Evolutionary conservation across 2,329 filamentous ascomycete species (phyloP).

Genomic region (Penicillium hesseltinei): DNA sequence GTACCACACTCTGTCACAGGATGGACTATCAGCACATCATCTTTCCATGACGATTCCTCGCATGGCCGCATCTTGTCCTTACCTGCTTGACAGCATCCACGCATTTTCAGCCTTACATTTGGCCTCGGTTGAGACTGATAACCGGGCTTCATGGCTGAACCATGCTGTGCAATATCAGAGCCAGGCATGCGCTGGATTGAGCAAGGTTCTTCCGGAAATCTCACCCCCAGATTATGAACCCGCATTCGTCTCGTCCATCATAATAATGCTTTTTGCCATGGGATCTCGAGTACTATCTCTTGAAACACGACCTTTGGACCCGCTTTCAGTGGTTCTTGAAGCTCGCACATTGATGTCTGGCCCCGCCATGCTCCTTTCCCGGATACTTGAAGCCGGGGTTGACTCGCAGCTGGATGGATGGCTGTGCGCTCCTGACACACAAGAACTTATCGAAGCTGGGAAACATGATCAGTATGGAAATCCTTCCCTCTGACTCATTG

Average conservation of each 20-base stretch:
- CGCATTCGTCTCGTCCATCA: constrained; percentile 41
- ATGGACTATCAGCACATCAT: constrained; percentile 32
- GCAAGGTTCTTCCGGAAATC: constrained; percentile 37
- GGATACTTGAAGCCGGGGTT: constrained; percentile 22
- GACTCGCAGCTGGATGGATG: constrained; percentile 28
- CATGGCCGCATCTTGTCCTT: constrained; percentile 44
- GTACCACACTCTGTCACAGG: constrained; percentile 33
- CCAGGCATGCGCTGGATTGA: constrained; percentile 34
- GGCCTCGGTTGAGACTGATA: constrained; percentile 37
- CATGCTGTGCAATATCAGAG: constrained; percentile 39
- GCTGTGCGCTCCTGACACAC: constrained; percentile 19
- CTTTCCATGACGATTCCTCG: constrained; percentile 37
- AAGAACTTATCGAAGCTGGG: constrained; percentile 8
- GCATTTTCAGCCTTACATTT: constrained; percentile 47
- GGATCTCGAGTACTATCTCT: constrained; percentile 31
- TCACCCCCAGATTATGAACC: constrained; percentile 44
- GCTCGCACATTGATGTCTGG: constrained; percentile 32
- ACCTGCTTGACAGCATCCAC: constrained; percentile 46
- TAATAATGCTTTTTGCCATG: constrained; percentile 40
- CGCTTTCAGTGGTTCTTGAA: constrained; percentile 29
- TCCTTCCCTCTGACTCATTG: no score
- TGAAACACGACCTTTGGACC: constrained; percentile 25
- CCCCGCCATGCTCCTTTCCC: constrained; percentile 30
- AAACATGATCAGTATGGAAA: constrained; percentile 4
- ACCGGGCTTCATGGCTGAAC: constrained; percentile 32